phyloP scores from a whole-genome alignment of 2,329 filamentous ascomycete species.

The Penicillium sp. region DNA sequence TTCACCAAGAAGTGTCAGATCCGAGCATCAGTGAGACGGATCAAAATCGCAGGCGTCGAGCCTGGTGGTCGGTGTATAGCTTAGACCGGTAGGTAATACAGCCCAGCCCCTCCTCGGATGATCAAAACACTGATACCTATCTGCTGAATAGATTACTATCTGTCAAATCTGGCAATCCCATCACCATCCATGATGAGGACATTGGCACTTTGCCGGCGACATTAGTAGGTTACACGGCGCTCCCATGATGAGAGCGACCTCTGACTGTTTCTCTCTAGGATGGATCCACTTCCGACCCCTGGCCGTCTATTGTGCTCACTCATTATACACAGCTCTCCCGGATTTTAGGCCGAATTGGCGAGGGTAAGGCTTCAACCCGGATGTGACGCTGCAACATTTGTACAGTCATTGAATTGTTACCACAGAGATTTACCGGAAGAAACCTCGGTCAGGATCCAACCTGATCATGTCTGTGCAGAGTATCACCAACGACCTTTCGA shows the following conservation, averaged over 20 bases:
- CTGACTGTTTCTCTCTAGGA: constrained; percentile 10
- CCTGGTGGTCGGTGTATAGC: constrained; percentile 56
- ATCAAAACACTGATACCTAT: constrained; percentile 1
- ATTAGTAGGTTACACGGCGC: constrained; percentile 17
- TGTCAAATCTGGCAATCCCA: constrained; percentile 52
- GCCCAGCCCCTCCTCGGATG: neutral
- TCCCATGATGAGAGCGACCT: neutral
- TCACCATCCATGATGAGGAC: constrained; percentile 53
- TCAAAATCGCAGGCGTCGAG: constrained; percentile 48
- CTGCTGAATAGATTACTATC: constrained; percentile 40
- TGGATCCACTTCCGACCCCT: constrained; percentile 25
- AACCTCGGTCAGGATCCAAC: constrained; percentile 44
- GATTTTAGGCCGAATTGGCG: constrained; percentile 49
- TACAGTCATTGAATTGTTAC: neutral
- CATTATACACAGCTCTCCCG: constrained; percentile 52
- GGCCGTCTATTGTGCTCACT: constrained; percentile 46
- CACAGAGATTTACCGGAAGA: constrained; percentile 47
- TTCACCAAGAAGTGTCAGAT: constrained; percentile 51
- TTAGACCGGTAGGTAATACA: constrained; percentile 45
- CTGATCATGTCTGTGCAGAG: constrained; percentile 49
- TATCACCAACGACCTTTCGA: constrained; percentile 48
- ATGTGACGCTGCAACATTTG: neutral
- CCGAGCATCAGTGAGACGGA: constrained; percentile 38
- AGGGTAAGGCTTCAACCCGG: constrained; percentile 22
- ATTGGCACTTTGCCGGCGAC: constrained; percentile 42